Conservation (phyloP, 129 eudicot species). For the Pittosporum tobira region DNA sequence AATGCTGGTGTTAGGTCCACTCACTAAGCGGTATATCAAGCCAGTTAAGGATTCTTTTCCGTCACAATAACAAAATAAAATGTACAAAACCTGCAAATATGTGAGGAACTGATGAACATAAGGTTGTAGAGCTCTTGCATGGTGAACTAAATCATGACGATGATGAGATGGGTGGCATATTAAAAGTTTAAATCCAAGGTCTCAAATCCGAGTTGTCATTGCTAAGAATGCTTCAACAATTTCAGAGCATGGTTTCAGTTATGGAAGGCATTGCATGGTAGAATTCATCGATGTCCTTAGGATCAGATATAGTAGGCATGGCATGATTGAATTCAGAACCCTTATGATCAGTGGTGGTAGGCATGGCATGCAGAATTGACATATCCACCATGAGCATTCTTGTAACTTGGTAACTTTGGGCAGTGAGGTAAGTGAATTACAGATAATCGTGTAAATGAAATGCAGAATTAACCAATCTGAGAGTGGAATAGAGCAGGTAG, state of each 20-base stretch:
- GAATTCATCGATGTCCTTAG: slow-evolving; percentile 28
- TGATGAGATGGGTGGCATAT: slow-evolving; percentile 32
- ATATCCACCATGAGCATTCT: slow-evolving; percentile 63
- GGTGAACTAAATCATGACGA: slow-evolving; percentile 55
- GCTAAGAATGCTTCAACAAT: slow-evolving; percentile 83
- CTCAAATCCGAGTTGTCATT: slow-evolving; percentile 46
- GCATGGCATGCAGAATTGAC: slow-evolving; percentile 68
- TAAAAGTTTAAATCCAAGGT: slow-evolving; percentile 49
- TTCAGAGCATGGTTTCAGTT: slow-evolving; percentile 70
- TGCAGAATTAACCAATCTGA: slow-evolving; percentile 62
- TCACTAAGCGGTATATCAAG: slow-evolving; percentile 22
- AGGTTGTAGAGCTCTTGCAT: slow-evolving; percentile 69
- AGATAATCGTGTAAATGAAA: slow-evolving; percentile 44
- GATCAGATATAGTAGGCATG: slow-evolving; percentile 30
- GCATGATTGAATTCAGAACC: slow-evolving; percentile 39
- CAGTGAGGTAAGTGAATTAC: slow-evolving; percentile 36
- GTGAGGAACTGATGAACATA: slow-evolving; percentile 73
- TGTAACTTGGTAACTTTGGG: slow-evolving; percentile 53
- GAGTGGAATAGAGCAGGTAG: slow-evolving; percentile 53
- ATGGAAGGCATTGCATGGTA: slow-evolving; percentile 51
- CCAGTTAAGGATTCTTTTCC: slow-evolving; percentile 30
- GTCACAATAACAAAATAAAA: slow-evolving; percentile 33
- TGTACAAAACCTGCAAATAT: slow-evolving; percentile 75
- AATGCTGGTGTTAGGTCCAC: slow-evolving; percentile 9
- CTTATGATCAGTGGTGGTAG: slow-evolving; percentile 43